phyloP scores from a whole-genome alignment of 257 asterid genomes.

The Eucommia ulmoides region DNA sequence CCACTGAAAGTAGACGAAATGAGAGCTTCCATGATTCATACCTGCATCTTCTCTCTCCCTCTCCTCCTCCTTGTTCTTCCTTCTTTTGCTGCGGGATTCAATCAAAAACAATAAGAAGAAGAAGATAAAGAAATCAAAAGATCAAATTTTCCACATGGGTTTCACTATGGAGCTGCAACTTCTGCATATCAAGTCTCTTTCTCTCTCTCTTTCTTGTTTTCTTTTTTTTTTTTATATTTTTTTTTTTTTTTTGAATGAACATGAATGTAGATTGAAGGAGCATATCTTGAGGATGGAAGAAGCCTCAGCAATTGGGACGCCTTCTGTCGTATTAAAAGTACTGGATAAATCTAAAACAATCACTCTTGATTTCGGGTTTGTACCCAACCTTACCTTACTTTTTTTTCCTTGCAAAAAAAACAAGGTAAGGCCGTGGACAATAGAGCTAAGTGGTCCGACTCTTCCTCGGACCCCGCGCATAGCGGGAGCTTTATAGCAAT shows the following conservation, averaged over 20 bases:
- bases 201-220: background rate
- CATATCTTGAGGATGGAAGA: conserved; percentile 17
- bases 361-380: no score
- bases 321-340: conserved; percentile 11
- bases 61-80: conserved; percentile 3
- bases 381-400: background rate
- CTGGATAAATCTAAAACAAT: background rate
- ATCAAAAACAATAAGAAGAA: background rate
- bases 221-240: background rate
- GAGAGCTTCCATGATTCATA: no score
- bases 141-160: conserved; percentile 4
- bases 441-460: no score
- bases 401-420: background rate
- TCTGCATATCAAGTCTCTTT: conserved; percentile 8
- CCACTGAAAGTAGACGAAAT: no score
- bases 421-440: background rate
- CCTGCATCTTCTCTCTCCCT: conserved; percentile 13
- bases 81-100: background rate
- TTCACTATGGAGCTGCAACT: conserved; percentile 11
- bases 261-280: conserved; percentile 20
- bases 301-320: conserved; percentile 20
- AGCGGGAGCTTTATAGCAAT: background rate
- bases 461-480: no score
- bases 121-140: background rate
- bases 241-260: background rate